Percentiles rank a stretch among this genome's conserved stretches.
Conservation (phyloP, 768 basidiomycete species). For the Rubroboletus pulcherrimus region DNA sequence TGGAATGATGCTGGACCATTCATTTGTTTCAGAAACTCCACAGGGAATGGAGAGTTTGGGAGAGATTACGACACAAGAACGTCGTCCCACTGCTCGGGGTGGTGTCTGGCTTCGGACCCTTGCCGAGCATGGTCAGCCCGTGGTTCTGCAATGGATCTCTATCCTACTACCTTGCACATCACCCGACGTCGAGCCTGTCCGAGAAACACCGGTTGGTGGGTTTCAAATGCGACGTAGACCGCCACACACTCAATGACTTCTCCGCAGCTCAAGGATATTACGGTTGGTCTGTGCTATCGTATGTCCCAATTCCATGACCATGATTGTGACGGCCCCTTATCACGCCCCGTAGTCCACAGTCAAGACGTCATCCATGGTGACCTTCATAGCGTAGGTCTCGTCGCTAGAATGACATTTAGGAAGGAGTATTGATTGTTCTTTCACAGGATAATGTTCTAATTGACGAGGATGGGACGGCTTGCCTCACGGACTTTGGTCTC, state of each 20-base stretch:
- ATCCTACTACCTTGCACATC: conserved; percentile 14
- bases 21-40: conserved; percentile 20
- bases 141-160: conserved; percentile 30
- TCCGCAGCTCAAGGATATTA: conserved; percentile 20
- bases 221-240: neutral
- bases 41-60: conserved; percentile 27
- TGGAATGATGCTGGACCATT: neutral
- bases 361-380: conserved; percentile 32
- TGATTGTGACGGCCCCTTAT: neutral
- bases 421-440: neutral
- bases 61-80: conserved; percentile 17
- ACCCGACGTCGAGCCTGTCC: neutral
- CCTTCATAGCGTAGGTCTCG: conserved; percentile 31
- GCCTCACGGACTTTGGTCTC: conserved; percentile 49
- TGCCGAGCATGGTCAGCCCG: conserved; percentile 32
- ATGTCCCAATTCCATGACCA: neutral
- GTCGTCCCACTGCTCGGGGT: conserved; percentile 31
- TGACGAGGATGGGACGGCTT: conserved; percentile 36
- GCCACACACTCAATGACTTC: neutral
- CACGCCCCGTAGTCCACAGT: conserved; percentile 17
- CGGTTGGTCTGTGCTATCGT: conserved; percentile 23
- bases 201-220: conserved; percentile 13
- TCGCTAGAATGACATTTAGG: neutral
- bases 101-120: conserved; percentile 28
- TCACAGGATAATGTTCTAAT: conserved; percentile 42